phyloP scores from a whole-genome alignment of 202 grass and related monocot species.

The Elaeis oleifera region DNA sequence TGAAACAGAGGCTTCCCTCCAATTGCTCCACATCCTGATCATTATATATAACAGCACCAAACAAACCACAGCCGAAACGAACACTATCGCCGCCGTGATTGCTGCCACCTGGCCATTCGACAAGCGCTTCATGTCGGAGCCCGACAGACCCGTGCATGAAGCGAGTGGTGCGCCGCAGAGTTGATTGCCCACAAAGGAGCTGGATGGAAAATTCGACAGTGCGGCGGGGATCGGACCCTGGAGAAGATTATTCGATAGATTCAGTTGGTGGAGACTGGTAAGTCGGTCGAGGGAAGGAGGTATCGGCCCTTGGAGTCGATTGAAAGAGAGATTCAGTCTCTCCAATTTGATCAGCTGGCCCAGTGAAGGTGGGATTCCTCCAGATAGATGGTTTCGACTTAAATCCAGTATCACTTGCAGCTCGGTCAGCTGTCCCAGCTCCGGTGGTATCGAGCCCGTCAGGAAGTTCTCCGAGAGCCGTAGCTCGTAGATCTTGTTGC shows the following conservation, averaged over 20 bases:
- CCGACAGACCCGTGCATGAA: not conserved
- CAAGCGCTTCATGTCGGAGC: slow-evolving; percentile 15
- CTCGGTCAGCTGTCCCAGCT: slow-evolving; percentile 66
- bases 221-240: slow-evolving; percentile 36
- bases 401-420: slow-evolving; percentile 88
- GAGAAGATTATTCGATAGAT: slow-evolving; percentile 69
- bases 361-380: slow-evolving; percentile 53
- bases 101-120: slow-evolving; percentile 38
- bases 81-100: slow-evolving; percentile 61
- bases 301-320: slow-evolving; percentile 49
- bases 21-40: slow-evolving; percentile 75
- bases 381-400: slow-evolving; percentile 54
- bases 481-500: slow-evolving; percentile 82
- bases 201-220: slow-evolving; percentile 50
- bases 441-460: slow-evolving; percentile 50
- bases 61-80: slow-evolving; percentile 55
- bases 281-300: slow-evolving; percentile 55
- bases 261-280: slow-evolving; percentile 65
- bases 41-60: slow-evolving; percentile 66
- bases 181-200: slow-evolving; percentile 49
- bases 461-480: slow-evolving; percentile 69
- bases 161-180: slow-evolving; percentile 58
- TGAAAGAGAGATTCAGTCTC: slow-evolving; percentile 78
- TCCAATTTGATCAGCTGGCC: slow-evolving; percentile 80
- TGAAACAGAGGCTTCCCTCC: slow-evolving; percentile 57